Conservation (phyloP, 345 rosid species). For the Isatis tinctoria region DNA sequence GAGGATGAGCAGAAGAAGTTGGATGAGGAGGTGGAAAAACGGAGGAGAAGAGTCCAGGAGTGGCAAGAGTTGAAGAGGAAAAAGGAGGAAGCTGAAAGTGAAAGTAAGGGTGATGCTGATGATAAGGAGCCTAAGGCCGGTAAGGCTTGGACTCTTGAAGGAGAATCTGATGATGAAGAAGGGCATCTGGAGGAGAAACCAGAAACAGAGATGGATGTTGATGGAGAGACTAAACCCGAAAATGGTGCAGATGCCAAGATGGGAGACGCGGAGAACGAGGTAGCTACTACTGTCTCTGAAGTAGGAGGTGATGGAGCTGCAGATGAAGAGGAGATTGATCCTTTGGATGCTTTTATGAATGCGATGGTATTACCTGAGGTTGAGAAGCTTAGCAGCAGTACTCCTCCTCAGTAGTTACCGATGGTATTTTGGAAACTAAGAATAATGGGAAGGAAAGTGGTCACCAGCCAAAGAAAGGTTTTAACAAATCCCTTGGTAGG, state of each 20-base stretch:
- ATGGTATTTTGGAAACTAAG: constrained; percentile 29
- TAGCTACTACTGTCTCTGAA: constrained; percentile 33
- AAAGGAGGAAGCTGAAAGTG: constrained; percentile 72
- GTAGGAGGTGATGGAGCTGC: constrained; percentile 36
- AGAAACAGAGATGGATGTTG: constrained; percentile 57
- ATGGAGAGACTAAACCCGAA: constrained; percentile 38
- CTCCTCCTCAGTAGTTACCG: constrained; percentile 31
- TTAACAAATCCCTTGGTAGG: constrained; percentile 72
- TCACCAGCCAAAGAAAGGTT: constrained; percentile 50
- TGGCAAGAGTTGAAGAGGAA: constrained; percentile 94
- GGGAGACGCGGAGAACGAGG: constrained; percentile 42
- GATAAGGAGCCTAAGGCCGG: constrained; percentile 55
- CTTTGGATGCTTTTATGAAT: constrained; percentile 95
- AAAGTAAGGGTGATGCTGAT: constrained; percentile 54
- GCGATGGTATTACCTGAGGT: constrained; percentile 90
- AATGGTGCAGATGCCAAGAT: constrained; percentile 47
- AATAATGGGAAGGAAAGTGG: constrained; percentile 40
- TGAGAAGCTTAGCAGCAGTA: constrained; percentile 56
- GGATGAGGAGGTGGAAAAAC: constrained; percentile 84
- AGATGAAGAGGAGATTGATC: constrained; percentile 85
- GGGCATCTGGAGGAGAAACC: constrained; percentile 35
- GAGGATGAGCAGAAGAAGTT: constrained; percentile 75
- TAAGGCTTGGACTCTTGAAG: constrained; percentile 86
- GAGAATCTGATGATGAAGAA: constrained; percentile 96
- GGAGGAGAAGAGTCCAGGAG: constrained; percentile 95